These are phyloP conservation scores for Pontederia crassipes DNA, from an alignment of 176 grass and related monocot species.

Conservation along the genomic window DNA sequence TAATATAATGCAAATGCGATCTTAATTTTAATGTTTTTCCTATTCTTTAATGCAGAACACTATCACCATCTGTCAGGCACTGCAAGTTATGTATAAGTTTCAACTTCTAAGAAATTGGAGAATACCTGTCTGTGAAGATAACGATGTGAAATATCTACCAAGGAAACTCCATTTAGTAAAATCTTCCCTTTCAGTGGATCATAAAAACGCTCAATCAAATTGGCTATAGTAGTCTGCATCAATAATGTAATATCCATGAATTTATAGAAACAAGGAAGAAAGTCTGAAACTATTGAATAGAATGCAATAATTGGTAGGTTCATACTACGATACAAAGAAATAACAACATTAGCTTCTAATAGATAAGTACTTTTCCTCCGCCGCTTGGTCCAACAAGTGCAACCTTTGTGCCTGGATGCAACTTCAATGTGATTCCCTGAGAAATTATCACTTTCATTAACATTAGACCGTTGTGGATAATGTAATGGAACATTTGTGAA, in stretches of 20 bases:
- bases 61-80: too few species aligned
- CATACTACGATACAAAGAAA: background rate
- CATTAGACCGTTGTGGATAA: background rate
- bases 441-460: background rate
- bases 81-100: background rate
- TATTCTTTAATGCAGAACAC: too few species aligned
- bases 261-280: background rate
- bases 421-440: conserved; percentile 89
- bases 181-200: conserved; percentile 89
- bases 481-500: background rate
- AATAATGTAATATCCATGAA: conserved; percentile 15
- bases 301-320: background rate
- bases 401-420: conserved; percentile 81
- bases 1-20: too few species aligned
- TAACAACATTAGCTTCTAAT: conserved; percentile 1
- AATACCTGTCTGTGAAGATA: conserved; percentile 88
- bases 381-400: conserved; percentile 97
- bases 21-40: too few species aligned
- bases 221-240: conserved; percentile 92
- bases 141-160: conserved; percentile 70
- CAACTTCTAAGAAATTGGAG: background rate
- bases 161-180: conserved; percentile 64
- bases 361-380: conserved; percentile 66
- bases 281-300: background rate
- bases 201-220: conserved; percentile 98